Conservation (phyloP, 2,329 filamentous ascomycete species). For the Ambrosiella beaveri region DNA sequence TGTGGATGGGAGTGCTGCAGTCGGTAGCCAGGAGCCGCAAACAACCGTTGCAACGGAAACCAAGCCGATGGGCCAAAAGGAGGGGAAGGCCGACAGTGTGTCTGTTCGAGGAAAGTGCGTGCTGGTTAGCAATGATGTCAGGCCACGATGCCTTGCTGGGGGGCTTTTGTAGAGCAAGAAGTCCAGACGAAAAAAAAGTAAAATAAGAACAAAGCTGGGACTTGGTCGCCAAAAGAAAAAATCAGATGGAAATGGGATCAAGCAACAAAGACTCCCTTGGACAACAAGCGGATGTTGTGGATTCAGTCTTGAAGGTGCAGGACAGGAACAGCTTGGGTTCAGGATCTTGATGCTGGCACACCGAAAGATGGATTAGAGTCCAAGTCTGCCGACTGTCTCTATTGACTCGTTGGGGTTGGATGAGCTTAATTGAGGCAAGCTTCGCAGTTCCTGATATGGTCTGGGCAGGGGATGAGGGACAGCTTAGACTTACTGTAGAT, state of each 20-base stretch:
- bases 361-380: constrained; percentile 1
- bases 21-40: not conserved
- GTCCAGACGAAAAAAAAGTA: not conserved
- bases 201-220: not conserved
- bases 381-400: not conserved
- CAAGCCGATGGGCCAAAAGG: not conserved
- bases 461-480: too few relatives aligned
- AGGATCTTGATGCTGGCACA: not conserved
- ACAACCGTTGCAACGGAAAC: not conserved
- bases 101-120: not conserved
- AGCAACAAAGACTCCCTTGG: not conserved
- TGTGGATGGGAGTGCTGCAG: not conserved
- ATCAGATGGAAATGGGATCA: not conserved
- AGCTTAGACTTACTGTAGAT: too few relatives aligned
- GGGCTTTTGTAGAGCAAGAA: not conserved
- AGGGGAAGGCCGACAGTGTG: not conserved
- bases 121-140: not conserved
- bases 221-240: not conserved
- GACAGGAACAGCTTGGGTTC: not conserved
- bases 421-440: too few relatives aligned
- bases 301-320: not conserved
- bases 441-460: too few relatives aligned
- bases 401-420: not conserved
- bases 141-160: not conserved
- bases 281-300: not conserved